Percentiles rank a stretch among this genome's conserved stretches.
Evolutionary conservation across 208 protist species (phyloP).

Genomic region (Phytomonas francai): DNA sequence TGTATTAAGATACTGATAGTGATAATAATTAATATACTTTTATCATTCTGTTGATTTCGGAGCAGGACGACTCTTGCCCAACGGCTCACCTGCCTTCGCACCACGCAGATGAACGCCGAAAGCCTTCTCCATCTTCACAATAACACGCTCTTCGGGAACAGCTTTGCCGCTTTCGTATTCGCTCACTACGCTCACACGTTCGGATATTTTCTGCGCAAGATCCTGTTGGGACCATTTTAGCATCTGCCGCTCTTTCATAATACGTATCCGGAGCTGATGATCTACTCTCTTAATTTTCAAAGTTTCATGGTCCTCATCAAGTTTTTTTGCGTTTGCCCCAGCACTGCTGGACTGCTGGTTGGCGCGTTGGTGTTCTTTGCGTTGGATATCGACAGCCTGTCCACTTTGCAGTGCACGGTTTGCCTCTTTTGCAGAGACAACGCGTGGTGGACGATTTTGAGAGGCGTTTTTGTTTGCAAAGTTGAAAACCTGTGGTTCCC

Average conservation of each 20-base stretch:
- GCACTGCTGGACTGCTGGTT: slow-evolving; percentile 58
- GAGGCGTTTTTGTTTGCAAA: slow-evolving; percentile 32
- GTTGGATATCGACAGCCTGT: slow-evolving; percentile 47
- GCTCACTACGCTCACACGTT: slow-evolving; percentile 76
- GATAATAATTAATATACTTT: not conserved
- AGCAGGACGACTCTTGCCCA: slow-evolving; percentile 48
- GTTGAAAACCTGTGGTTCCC: slow-evolving; percentile 85
- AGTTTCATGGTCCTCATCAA: slow-evolving; percentile 81
- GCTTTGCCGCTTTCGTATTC: slow-evolving; percentile 93
- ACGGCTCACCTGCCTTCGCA: slow-evolving; percentile 76
- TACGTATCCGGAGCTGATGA: slow-evolving; percentile 60
- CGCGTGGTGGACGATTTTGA: slow-evolving; percentile 22
- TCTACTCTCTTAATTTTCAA: slow-evolving; percentile 85
- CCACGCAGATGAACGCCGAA: slow-evolving; percentile 89
- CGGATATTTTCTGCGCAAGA: slow-evolving; percentile 73
- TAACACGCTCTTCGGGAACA: slow-evolving; percentile 86
- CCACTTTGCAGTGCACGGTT: slow-evolving; percentile 73
- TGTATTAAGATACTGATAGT: not conserved
- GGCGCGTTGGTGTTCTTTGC: slow-evolving; percentile 53
- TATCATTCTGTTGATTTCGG: slow-evolving; percentile 48
- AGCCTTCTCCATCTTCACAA: slow-evolving; percentile 92
- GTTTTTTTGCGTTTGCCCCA: slow-evolving; percentile 80
- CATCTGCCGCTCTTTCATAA: slow-evolving; percentile 74
- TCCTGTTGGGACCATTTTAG: slow-evolving; percentile 87
- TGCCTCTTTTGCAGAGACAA: slow-evolving; percentile 59